Conservation (phyloP, 2,329 filamentous ascomycete genomes). For the Karstenula rhodostoma region DNA sequence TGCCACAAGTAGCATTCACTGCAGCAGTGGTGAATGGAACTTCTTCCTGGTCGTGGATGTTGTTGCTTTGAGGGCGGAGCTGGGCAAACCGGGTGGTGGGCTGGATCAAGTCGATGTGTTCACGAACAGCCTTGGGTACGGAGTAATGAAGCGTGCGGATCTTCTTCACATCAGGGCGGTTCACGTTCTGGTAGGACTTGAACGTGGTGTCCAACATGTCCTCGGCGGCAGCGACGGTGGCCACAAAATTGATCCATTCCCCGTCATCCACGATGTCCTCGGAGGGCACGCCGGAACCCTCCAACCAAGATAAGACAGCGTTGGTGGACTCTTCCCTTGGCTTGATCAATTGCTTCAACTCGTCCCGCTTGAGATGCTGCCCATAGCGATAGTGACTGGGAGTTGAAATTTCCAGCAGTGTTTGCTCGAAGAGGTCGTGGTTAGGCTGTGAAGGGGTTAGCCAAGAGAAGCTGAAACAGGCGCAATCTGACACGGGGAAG, state of each 20-base stretch:
- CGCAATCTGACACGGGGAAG: neutral
- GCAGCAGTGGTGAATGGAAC: conserved; percentile 30
- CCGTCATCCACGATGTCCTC: conserved; percentile 59
- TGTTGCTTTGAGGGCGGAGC: conserved; percentile 53
- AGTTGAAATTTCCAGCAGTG: conserved; percentile 67
- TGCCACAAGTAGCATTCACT: conserved; percentile 52
- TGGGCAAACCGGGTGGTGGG: conserved; percentile 70
- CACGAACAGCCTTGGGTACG: conserved; percentile 63
- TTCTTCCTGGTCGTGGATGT: conserved; percentile 41
- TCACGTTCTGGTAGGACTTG: conserved; percentile 61
- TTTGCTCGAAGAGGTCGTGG: conserved; percentile 63
- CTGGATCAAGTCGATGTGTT: conserved; percentile 69
- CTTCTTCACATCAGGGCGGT: conserved; percentile 52
- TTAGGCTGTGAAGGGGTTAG: conserved; percentile 55
- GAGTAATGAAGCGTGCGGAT: conserved; percentile 69
- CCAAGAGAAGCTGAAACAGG: neutral
- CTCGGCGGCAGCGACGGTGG: conserved; percentile 62
- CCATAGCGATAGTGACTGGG: conserved; percentile 68
- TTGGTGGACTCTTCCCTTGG: conserved; percentile 59
- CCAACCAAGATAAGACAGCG: conserved; percentile 65
- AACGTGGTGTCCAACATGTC: conserved; percentile 66
- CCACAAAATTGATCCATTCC: conserved; percentile 69
- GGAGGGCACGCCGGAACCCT: conserved; percentile 57
- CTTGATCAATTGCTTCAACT: conserved; percentile 63
- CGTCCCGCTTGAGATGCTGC: conserved; percentile 67